A percentile compares a stretch with the other conserved stretches of the same genome.
These are phyloP conservation scores for Paracorniculantispora psalliotae DNA, from an alignment of 2,329 filamentous ascomycete species.

Conservation along the genomic window DNA sequence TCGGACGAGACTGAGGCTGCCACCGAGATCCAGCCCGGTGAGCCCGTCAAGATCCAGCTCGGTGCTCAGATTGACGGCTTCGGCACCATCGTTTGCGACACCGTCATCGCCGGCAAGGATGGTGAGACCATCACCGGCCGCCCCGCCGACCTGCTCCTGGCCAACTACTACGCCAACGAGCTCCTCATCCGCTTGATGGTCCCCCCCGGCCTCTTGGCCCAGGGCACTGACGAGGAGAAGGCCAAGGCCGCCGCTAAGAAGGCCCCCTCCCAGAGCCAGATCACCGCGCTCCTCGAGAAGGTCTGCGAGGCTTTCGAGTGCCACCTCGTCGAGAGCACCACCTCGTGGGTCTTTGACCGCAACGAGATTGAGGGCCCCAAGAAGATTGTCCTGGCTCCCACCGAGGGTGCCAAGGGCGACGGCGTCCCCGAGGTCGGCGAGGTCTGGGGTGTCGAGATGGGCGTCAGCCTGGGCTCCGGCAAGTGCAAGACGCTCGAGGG, in stretches of 20 bases:
- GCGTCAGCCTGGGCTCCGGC: conserved; percentile 81
- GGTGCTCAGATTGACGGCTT: conserved; percentile 98
- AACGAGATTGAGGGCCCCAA: conserved; percentile 97
- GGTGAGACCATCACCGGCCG: conserved; percentile 66
- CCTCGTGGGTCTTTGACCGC: conserved; percentile 91
- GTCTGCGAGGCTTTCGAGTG: conserved; percentile 85
- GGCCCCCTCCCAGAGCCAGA: conserved; percentile 78
- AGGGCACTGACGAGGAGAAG: conserved; percentile 90
- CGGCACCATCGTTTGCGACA: conserved; percentile 93
- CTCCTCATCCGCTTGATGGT: conserved; percentile 85
- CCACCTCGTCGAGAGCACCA: conserved; percentile 95
- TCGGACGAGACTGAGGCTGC: conserved; percentile 82
- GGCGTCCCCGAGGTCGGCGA: conserved; percentile 84
- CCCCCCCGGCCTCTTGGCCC: conserved; percentile 78
- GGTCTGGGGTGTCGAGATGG: conserved; percentile 97
- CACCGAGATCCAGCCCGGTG: conserved; percentile 72
- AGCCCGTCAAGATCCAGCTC: conserved; percentile 96
- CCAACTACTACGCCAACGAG: conserved; percentile 94
- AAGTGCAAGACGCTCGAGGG: conserved; percentile 92
- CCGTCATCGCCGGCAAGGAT: conserved; percentile 67
- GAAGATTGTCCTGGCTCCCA: conserved; percentile 91
- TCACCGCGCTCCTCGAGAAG: conserved; percentile 84
- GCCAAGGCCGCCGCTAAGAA: conserved; percentile 81
- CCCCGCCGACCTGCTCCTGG: conserved; percentile 80
- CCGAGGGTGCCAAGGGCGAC: conserved; percentile 85